Percentiles rank a stretch among this genome's conserved stretches.
Evolutionary conservation across 495 filamentous ascomycete genomes (phyloP).

Genomic region (Hypomontagnella submonticulosa): DNA sequence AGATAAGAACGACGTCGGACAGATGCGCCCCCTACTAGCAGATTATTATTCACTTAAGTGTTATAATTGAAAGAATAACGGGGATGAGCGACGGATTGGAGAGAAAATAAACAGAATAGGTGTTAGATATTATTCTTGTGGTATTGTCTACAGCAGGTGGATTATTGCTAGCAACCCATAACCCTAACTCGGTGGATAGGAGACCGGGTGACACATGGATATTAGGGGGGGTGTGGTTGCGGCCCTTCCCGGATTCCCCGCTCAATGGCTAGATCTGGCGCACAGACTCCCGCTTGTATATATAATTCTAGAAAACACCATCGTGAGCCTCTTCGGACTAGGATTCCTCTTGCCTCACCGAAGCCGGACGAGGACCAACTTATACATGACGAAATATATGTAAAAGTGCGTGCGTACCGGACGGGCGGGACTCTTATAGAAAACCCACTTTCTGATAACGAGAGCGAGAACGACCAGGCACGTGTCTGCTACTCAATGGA

Average conservation of each 20-base stretch:
- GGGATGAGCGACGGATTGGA: slow-evolving; percentile 9
- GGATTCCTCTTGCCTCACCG: slow-evolving; percentile 22
- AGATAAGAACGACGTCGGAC: slow-evolving; percentile 5
- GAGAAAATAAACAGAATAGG: slow-evolving; percentile 6
- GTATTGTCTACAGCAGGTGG: slow-evolving; percentile 31
- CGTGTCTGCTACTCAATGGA: slow-evolving; percentile 37
- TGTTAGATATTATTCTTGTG: slow-evolving; percentile 33
- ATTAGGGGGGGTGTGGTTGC: slow-evolving; percentile 36
- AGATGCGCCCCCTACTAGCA: background rate
- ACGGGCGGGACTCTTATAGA: slow-evolving; percentile 37
- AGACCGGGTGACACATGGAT: slow-evolving; percentile 32
- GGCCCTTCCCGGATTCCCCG: slow-evolving; percentile 43
- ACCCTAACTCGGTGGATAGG: slow-evolving; percentile 44
- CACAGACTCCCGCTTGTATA: slow-evolving; percentile 41
- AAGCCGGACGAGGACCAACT: slow-evolving; percentile 34
- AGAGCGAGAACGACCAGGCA: slow-evolving; percentile 20
- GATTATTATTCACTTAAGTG: slow-evolving; percentile 2
- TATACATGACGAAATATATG: slow-evolving; percentile 11
- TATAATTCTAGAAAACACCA: slow-evolving; percentile 26
- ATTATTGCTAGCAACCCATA: slow-evolving; percentile 32
- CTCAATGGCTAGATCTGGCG: slow-evolving; percentile 40
- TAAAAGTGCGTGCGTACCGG: slow-evolving; percentile 32
- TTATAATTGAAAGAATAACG: slow-evolving; percentile 2
- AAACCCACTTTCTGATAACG: slow-evolving; percentile 23
- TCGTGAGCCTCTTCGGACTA: slow-evolving; percentile 35